Evolutionary conservation across 202 grass and related monocot genomes (phyloP).

Genomic region (Carex arenaria): DNA sequence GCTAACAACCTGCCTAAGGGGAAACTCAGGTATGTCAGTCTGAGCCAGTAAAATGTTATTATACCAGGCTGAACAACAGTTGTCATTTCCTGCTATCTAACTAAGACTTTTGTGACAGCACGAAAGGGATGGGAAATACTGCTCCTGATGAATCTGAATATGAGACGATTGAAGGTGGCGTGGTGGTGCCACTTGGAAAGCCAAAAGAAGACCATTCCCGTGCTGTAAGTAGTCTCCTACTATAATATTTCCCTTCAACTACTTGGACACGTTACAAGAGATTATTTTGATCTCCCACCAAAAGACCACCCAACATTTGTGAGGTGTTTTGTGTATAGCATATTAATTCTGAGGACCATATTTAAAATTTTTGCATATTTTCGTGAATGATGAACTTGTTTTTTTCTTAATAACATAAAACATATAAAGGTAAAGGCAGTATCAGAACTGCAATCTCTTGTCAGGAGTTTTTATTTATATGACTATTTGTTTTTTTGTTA

Average conservation of each 20-base stretch:
- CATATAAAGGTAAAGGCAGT: background rate
- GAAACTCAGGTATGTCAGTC: conserved; percentile 62
- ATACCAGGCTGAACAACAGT: background rate
- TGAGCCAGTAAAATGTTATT: background rate
- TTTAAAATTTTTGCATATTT: background rate
- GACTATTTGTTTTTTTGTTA: conserved; percentile 26
- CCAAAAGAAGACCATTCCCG: conserved; percentile 47
- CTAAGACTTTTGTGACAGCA: conserved; percentile 40
- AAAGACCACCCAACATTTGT: background rate
- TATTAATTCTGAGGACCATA: background rate
- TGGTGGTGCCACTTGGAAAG: conserved; percentile 70
- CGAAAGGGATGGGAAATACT: conserved; percentile 71
- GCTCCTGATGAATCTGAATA: conserved; percentile 47
- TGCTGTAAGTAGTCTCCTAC: conserved; percentile 24
- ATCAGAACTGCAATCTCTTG: background rate
- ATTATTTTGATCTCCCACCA: background rate
- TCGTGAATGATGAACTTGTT: background rate
- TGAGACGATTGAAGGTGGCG: conserved; percentile 44
- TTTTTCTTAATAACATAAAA: background rate
- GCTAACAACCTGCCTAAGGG: conserved; percentile 69
- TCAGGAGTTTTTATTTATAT: background rate
- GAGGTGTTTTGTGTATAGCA: background rate
- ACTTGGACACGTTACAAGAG: background rate
- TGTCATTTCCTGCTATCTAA: background rate
- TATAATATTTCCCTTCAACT: background rate